Percentiles rank a stretch among this genome's conserved stretches.
Conservation (phyloP, 2,329 filamentous ascomycete species). For the Macroventuria anomochaeta region DNA sequence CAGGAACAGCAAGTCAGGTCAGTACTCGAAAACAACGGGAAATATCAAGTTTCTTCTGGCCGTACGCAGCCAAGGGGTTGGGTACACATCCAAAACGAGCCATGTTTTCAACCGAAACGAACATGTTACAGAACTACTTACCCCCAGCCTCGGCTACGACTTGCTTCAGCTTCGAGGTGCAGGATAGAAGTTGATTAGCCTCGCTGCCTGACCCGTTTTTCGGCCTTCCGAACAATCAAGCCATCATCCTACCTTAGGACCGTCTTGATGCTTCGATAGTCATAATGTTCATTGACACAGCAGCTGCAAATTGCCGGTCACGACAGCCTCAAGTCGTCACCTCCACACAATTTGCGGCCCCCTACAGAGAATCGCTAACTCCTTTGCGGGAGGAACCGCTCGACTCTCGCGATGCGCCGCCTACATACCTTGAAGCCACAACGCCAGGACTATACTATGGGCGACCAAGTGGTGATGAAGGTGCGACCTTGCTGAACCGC, state of each 20-base stretch:
- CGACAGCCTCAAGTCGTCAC: slow-evolving; percentile 28
- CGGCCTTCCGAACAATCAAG: background rate
- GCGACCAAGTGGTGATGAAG: slow-evolving; percentile 40
- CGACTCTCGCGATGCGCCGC: slow-evolving; percentile 32
- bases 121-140: slow-evolving; percentile 24
- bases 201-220: slow-evolving; percentile 7
- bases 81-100: slow-evolving; percentile 28
- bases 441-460: slow-evolving; percentile 41
- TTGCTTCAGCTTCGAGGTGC: background rate
- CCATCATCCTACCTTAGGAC: background rate
- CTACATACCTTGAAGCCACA: slow-evolving; percentile 45
- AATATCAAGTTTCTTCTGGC: background rate
- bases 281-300: slow-evolving; percentile 44
- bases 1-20: too few species aligned
- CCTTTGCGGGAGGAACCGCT: slow-evolving; percentile 37
- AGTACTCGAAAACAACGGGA: too few species aligned
- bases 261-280: background rate
- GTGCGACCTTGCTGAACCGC: slow-evolving; percentile 32
- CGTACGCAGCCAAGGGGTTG: background rate
- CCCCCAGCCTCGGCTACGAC: slow-evolving; percentile 5
- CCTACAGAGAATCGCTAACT: slow-evolving; percentile 28
- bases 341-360: slow-evolving; percentile 18
- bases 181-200: background rate
- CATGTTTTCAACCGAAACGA: slow-evolving; percentile 39
- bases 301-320: slow-evolving; percentile 37